A percentile compares a stretch with the other conserved stretches of the same genome.
Conservation (phyloP, 164 flowering plant genomes). For the Annona cherimola region DNA sequence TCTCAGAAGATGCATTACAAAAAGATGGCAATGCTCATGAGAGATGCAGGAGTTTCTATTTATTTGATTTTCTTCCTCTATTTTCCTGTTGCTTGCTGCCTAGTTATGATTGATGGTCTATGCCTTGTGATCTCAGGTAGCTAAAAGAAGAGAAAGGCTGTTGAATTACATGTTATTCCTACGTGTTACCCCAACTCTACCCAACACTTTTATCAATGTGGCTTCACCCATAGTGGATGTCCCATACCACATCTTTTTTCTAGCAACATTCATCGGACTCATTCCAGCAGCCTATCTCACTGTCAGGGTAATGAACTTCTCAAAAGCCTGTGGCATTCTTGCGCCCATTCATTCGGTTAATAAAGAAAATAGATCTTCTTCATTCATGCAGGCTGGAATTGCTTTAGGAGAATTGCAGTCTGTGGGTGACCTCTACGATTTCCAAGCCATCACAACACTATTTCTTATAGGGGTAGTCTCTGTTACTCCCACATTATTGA, state of each 20-base stretch:
- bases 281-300: conserved; percentile 97
- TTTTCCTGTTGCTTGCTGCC: not conserved
- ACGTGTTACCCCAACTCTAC: conserved; percentile 94
- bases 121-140: conserved; percentile 46
- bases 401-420: conserved; percentile 83
- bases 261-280: conserved; percentile 77
- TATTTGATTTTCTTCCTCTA: not conserved
- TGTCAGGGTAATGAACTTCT: conserved; percentile 59
- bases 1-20: no score
- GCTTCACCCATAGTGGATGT: conserved; percentile 97
- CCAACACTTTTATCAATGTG: conserved; percentile 88
- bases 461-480: conserved; percentile 76
- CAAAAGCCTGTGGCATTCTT: not conserved
- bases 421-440: conserved; percentile 79
- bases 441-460: conserved; percentile 74
- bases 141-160: conserved; percentile 61
- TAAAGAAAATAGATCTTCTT: not conserved
- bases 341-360: not conserved
- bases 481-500: conserved; percentile 71
- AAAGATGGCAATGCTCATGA: not conserved
- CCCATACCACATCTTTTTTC: conserved; percentile 81
- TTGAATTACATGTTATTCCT: conserved; percentile 96
- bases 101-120: not conserved
- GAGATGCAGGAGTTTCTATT: not conserved
- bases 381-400: conserved; percentile 70